phyloP scores from a whole-genome alignment of 148 eudicot genomes.

The Chenopodium formosanum region DNA sequence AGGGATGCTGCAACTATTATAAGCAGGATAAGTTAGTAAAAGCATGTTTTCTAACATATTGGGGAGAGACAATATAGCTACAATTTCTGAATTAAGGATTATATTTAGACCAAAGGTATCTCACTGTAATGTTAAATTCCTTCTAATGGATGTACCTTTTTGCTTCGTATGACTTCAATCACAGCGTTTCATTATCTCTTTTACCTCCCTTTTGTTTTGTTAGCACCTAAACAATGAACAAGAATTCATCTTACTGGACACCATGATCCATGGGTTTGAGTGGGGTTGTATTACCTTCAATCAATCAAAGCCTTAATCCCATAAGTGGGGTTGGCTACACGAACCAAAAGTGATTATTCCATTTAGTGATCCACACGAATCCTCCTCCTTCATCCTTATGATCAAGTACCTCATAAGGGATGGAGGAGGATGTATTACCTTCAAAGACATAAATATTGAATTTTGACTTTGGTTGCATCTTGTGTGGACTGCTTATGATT shows the following conservation, averaged over 20 bases:
- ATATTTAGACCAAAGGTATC: background rate
- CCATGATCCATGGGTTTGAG: no score
- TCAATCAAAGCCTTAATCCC: no score
- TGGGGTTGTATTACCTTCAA: no score
- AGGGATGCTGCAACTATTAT: background rate
- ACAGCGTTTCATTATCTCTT: background rate
- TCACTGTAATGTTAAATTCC: background rate
- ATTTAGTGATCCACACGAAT: no score
- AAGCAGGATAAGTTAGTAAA: background rate
- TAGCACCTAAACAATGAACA: background rate
- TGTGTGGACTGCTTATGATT: background rate
- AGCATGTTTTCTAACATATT: background rate
- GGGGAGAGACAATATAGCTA: background rate
- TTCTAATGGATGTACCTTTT: background rate
- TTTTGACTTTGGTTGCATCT: background rate
- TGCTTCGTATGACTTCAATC: background rate
- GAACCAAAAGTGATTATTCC: no score
- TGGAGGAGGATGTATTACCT: no score
- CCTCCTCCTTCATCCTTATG: no score
- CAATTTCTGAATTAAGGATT: background rate
- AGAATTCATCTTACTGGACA: no score
- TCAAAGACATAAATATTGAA: no score
- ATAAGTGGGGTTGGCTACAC: no score
- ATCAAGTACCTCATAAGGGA: no score
- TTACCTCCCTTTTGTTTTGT: background rate